phyloP scores from a whole-genome alignment of 805 yeast genomes.

The Sugiyamaella lignohabitans region DNA sequence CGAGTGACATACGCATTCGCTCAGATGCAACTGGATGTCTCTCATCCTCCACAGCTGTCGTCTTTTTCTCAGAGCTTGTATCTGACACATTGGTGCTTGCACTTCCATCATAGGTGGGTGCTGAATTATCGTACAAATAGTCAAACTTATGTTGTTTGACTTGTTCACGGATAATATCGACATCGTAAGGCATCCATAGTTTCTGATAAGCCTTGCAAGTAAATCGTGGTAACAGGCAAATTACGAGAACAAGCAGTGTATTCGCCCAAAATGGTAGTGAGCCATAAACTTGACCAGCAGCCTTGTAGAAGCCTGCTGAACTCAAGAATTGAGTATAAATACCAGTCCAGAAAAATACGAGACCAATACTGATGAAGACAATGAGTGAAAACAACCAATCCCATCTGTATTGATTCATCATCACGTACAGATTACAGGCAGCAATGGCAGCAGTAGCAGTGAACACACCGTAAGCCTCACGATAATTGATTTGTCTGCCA shows the following conservation, averaged over 20 bases:
- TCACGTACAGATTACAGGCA: constrained; percentile 54
- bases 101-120: background rate
- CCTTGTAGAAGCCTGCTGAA: constrained; percentile 52
- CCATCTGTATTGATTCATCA: constrained; percentile 64
- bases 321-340: constrained; percentile 51
- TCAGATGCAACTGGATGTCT: constrained; percentile 8
- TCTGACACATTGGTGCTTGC: background rate
- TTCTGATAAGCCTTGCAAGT: constrained; percentile 43
- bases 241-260: constrained; percentile 45
- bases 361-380: constrained; percentile 45
- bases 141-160: constrained; percentile 42
- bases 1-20: constrained; percentile 12
- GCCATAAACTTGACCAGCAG: constrained; percentile 57
- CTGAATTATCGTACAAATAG: constrained; percentile 11
- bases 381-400: constrained; percentile 57
- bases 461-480: constrained; percentile 60
- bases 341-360: constrained; percentile 67
- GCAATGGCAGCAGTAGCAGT: constrained; percentile 52
- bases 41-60: constrained; percentile 3
- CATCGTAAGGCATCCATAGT: constrained; percentile 51
- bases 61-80: constrained; percentile 3
- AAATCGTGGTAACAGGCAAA: constrained; percentile 55
- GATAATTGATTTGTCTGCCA: constrained; percentile 53
- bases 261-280: constrained; percentile 55
- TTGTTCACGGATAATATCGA: constrained; percentile 58